phyloP scores from a whole-genome alignment of 495 filamentous ascomycete species.

The Daldinia decipiens region DNA sequence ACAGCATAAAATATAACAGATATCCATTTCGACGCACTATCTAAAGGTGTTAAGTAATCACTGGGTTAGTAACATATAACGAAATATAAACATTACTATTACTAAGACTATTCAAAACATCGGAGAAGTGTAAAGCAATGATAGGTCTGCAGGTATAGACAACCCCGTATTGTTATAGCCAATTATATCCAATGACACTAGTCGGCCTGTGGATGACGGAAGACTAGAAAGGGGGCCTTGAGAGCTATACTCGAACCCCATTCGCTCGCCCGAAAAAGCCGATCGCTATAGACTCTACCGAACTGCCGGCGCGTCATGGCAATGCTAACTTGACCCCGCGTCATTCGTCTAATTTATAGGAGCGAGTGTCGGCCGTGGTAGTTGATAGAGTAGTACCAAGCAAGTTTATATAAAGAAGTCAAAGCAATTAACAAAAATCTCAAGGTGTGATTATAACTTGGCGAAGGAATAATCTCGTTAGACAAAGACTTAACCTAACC shows the following conservation, averaged over 20 bases:
- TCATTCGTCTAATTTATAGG: slow-evolving; percentile 12
- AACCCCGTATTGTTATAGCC: neutral
- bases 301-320: slow-evolving; percentile 21
- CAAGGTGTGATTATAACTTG: neutral
- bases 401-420: neutral
- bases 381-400: neutral
- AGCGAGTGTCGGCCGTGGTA: neutral
- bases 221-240: neutral
- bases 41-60: too few relatives aligned
- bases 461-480: neutral
- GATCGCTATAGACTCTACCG: slow-evolving; percentile 25
- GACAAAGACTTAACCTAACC: neutral
- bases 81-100: neutral
- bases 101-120: neutral
- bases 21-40: neutral
- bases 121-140: neutral
- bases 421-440: neutral
- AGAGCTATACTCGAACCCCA: slow-evolving; percentile 13
- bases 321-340: slow-evolving; percentile 28
- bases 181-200: neutral
- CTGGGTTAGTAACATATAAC: too few relatives aligned
- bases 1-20: neutral
- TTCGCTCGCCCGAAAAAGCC: slow-evolving; percentile 33
- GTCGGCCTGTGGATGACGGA: neutral
- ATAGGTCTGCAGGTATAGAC: neutral